A percentile compares a stretch with the other conserved stretches of the same genome.
phyloP scores from a whole-genome alignment of 192 early-diverging fungal species.

The Podila epicladia region DNA sequence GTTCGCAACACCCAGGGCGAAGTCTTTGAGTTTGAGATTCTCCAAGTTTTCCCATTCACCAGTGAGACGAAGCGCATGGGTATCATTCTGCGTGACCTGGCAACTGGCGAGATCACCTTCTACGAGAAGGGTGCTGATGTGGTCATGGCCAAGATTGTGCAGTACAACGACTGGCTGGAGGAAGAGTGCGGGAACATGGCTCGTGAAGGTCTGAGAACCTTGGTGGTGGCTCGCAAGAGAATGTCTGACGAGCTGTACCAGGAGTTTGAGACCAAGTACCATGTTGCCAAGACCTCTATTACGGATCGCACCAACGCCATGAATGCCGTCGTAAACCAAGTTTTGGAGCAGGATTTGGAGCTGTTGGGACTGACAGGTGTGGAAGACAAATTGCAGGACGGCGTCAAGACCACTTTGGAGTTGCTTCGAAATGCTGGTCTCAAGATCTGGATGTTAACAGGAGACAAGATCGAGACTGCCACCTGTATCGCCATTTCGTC shows the following conservation, averaged over 20 bases:
- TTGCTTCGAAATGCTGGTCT: constrained; percentile 89
- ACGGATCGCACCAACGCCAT: constrained; percentile 76
- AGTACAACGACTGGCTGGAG: constrained; percentile 96
- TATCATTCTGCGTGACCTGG: constrained; percentile 80
- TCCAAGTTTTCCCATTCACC: constrained; percentile 99
- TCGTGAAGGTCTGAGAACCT: constrained; percentile 91
- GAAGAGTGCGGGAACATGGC: constrained; percentile 99
- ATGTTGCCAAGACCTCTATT: constrained; percentile 78
- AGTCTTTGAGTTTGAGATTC: constrained; percentile 74
- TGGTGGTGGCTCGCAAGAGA: constrained; percentile 89
- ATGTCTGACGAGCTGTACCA: constrained; percentile 77
- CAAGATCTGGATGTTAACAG: constrained; percentile 98
- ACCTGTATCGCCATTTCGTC: constrained; percentile 95
- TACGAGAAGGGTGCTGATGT: constrained; percentile 95
- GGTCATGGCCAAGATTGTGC: constrained; percentile 89
- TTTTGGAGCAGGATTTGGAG: constrained; percentile 88
- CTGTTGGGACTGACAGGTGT: constrained; percentile 94
- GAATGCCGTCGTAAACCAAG: constrained; percentile 68
- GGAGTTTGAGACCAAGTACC: constrained; percentile 69
- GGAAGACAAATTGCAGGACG: constrained; percentile 96
- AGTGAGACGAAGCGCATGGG: constrained; percentile 98
- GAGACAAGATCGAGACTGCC: constrained; percentile 98
- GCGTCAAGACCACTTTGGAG: constrained; percentile 90
- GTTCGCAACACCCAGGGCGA: constrained; percentile 65
- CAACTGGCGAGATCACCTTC: constrained; percentile 83